These are phyloP conservation scores for Aspergillus sp. DNA, from an alignment of 2,329 filamentous ascomycete genomes.

Conservation along the genomic window DNA sequence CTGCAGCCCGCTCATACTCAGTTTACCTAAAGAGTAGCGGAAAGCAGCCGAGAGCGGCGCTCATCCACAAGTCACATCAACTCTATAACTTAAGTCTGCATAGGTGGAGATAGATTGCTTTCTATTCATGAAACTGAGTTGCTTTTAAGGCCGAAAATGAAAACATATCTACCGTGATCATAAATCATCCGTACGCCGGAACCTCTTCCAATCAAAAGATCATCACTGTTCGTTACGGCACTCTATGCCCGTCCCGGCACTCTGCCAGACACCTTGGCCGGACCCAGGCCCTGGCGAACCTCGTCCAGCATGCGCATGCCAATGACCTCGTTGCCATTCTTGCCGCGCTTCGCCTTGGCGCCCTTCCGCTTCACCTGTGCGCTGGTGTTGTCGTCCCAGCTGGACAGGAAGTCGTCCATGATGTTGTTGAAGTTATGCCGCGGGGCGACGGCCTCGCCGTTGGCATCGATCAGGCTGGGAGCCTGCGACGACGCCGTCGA, in stretches of 20 bases:
- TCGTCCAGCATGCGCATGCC: constrained; percentile 91
- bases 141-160: not conserved
- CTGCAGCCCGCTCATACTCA: too few relatives aligned
- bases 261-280: constrained; percentile 58
- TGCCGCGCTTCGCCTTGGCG: constrained; percentile 60
- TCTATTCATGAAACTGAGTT: not conserved
- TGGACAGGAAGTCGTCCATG: constrained; percentile 88
- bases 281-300: constrained; percentile 75
- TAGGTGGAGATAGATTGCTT: too few relatives aligned
- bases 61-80: too few relatives aligned
- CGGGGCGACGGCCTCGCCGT: constrained; percentile 52
- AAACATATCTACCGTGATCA: not conserved
- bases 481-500: constrained; percentile 57
- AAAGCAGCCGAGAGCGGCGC: too few relatives aligned
- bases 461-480: constrained; percentile 48
- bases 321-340: constrained; percentile 76
- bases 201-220: constrained; percentile 14
- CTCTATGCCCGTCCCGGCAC: constrained; percentile 32
- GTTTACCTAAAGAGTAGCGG: too few relatives aligned
- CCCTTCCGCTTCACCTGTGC: constrained; percentile 44
- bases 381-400: constrained; percentile 47
- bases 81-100: too few relatives aligned
- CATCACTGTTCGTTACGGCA: constrained; percentile 16
- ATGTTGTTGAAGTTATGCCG: constrained; percentile 82
- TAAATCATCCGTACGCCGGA: constrained; percentile 10